These are phyloP conservation scores for Diplodia sapinea DNA, from an alignment of 2,329 filamentous ascomycete genomes.

Conservation along the genomic window DNA sequence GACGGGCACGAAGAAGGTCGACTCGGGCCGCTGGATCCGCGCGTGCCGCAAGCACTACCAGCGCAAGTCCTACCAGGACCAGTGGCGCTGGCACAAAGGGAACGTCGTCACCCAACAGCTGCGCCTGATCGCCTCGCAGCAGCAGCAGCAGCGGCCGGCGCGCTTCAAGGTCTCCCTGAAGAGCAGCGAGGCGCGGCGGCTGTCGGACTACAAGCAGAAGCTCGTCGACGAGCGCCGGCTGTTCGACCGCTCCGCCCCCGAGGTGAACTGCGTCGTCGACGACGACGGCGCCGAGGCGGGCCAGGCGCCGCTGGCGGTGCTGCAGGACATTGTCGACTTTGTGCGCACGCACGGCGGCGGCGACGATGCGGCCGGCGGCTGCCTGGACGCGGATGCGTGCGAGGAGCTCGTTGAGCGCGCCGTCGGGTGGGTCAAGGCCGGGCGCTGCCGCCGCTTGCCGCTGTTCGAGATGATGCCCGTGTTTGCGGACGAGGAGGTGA, in stretches of 20 bases:
- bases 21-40: constrained; percentile 40
- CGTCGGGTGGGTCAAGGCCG: not conserved
- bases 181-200: constrained; percentile 44
- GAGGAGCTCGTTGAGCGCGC: constrained; percentile 34
- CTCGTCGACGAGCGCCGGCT: constrained; percentile 36
- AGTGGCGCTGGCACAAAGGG: constrained; percentile 45
- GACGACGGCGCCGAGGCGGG: constrained; percentile 37
- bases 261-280: constrained; percentile 31
- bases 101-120: constrained; percentile 44
- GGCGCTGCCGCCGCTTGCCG: not conserved
- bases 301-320: constrained; percentile 44
- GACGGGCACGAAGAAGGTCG: constrained; percentile 40
- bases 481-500: not conserved
- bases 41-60: constrained; percentile 51
- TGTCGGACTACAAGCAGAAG: constrained; percentile 39
- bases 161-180: constrained; percentile 44
- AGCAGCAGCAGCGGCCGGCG: constrained; percentile 37
- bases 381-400: constrained; percentile 33
- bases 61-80: constrained; percentile 47
- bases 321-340: constrained; percentile 38
- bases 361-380: constrained; percentile 32
- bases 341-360: constrained; percentile 33
- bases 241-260: constrained; percentile 32
- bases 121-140: constrained; percentile 40
- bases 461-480: constrained; percentile 29